Evolutionary conservation across 2,329 filamentous ascomycete genomes (phyloP), one percentile per base, ranked within the genome.

Genomic region (Penicillium capsulatum): DNA sequence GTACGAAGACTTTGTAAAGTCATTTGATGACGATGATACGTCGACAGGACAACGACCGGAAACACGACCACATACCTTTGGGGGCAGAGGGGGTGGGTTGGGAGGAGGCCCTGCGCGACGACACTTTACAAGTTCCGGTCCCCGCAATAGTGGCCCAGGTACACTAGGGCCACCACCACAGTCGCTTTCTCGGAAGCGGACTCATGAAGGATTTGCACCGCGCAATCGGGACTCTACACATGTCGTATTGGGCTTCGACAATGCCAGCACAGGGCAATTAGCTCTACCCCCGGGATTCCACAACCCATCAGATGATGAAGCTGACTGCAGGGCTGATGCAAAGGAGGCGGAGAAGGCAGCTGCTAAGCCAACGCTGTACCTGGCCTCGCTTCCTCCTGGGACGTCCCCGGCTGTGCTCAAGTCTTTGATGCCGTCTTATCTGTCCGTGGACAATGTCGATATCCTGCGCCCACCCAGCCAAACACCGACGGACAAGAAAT

Each of bases 1-100:
- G 1, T 86, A 90, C 63, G 81, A 88, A 53, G 87, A 91, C 50
- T 95, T 95, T 52, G 80, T 92, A 40, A 91, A 91, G 65, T 88
- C 71, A 14, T 76, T 73, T 47, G 73, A 71, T 40, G 71, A 70
- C 48, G 72, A n/a, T n/a, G n/a, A 72, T 45, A 58, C 54, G 1
- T 38, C 43, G 4, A 34, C 28, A 3, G 50, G 47, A 17, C 45
- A 53, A 17, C 44, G 41, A 17, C 38, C 48, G 14, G 56, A 59
- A 37, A 50, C 54, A 37, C 53, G 57, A 36, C 32, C 39, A 20
- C 55, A 50, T 17, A 36, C 54, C 20, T 55, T 57, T 40, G 61
- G 57, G 43, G 60, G 56, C 51, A 65, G 57, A 49, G 57, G 54
- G 42, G 59, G 49, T 43, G 59, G 59, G 27, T 62, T 56, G 40